Conservation (phyloP, 768 basidiomycete species). For the Rhodotorula paludigena region DNA sequence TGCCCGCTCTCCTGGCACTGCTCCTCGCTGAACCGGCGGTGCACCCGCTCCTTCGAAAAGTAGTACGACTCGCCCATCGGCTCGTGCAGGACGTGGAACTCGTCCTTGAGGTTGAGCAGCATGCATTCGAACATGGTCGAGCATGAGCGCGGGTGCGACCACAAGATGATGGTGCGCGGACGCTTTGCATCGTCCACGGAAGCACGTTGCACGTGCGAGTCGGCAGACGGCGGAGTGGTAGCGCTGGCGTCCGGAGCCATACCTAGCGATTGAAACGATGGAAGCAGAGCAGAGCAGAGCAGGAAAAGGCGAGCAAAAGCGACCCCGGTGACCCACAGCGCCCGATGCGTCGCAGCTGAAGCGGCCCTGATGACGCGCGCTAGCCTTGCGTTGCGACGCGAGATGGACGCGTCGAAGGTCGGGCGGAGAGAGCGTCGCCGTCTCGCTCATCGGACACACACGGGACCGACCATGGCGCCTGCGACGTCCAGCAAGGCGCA, state of each 20-base stretch:
- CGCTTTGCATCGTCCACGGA: no score
- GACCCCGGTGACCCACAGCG: no score
- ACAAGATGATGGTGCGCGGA: constrained; percentile 28
- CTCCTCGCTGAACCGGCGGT: constrained; percentile 34
- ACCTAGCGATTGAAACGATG: not conserved
- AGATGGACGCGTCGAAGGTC: no score
- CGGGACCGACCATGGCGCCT: no score
- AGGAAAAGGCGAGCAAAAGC: no score
- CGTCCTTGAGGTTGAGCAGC: constrained; percentile 23
- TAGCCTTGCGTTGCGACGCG: no score
- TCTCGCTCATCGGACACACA: not conserved
- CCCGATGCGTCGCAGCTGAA: no score
- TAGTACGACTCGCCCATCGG: constrained; percentile 40
- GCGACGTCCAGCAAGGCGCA: not conserved
- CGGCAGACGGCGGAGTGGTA: not conserved
- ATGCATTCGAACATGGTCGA: constrained; percentile 43
- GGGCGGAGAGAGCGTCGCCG: not conserved
- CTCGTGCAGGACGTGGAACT: constrained; percentile 42
- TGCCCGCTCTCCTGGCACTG: constrained; percentile 18
- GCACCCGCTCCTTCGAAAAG: constrained; percentile 37
- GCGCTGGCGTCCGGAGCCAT: not conserved
- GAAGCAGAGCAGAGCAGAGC: not conserved
- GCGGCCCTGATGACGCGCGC: no score
- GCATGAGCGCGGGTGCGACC: constrained; percentile 33
- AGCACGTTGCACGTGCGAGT: not conserved